Evolutionary conservation across 2,329 filamentous ascomycete genomes (phyloP).

Genomic region (Cladorrhinum sp.): DNA sequence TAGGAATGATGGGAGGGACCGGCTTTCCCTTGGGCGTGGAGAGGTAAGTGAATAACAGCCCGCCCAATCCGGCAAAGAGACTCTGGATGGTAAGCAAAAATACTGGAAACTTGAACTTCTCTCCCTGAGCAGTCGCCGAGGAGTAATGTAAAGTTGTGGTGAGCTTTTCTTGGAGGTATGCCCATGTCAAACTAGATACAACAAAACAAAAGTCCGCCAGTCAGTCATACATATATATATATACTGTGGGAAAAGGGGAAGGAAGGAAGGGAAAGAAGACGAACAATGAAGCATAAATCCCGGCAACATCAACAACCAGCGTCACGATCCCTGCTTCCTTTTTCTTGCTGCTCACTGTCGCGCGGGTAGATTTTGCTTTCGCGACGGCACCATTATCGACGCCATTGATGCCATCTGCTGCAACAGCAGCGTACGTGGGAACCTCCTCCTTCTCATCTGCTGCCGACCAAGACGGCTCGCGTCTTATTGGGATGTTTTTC

Average conservation of each 20-base stretch:
- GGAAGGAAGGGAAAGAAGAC: constrained; percentile 28
- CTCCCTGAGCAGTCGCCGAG: constrained; percentile 16
- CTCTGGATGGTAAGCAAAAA: constrained; percentile 97
- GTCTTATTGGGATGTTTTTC: constrained; percentile 66
- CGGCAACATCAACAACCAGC: constrained; percentile 81
- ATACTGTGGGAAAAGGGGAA: background rate
- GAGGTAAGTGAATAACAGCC: constrained; percentile 73
- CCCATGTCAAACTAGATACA: constrained; percentile 76
- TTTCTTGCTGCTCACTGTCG: constrained; percentile 28
- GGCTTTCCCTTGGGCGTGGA: constrained; percentile 54
- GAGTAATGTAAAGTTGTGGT: constrained; percentile 86
- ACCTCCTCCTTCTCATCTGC: background rate
- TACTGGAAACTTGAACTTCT: constrained; percentile 89
- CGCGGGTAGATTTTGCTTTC: too few relatives aligned
- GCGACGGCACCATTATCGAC: too few relatives aligned
- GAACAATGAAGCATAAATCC: constrained; percentile 97
- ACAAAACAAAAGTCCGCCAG: background rate
- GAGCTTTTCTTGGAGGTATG: constrained; percentile 92
- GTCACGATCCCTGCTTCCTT: constrained; percentile 66
- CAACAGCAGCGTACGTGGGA: background rate
- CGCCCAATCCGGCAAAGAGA: constrained; percentile 77
- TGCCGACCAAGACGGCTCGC: constrained; percentile 54
- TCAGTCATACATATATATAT: too few relatives aligned
- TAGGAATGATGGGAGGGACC: constrained; percentile 71
- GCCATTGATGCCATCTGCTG: background rate